Evolutionary conservation across 2,329 filamentous ascomycete genomes (phyloP).

Genomic region (Phaeosphaeria sp.): DNA sequence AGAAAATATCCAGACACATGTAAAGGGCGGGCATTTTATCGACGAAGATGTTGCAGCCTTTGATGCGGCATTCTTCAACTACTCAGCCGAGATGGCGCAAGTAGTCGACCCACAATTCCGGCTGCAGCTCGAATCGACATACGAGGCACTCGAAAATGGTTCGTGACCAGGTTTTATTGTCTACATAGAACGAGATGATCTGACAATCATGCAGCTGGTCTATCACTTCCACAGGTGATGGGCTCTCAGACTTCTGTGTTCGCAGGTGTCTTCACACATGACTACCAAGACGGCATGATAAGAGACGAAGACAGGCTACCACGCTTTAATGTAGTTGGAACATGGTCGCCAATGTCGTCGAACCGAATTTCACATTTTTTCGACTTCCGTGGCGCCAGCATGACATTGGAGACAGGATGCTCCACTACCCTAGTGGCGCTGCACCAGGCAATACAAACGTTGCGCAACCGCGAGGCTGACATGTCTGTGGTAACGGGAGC

Average conservation of each 20-base stretch:
- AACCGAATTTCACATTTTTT: slow-evolving; percentile 21
- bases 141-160: neutral
- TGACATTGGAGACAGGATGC: slow-evolving; percentile 31
- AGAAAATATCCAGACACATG: neutral
- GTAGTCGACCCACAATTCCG: neutral
- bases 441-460: slow-evolving; percentile 27
- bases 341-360: slow-evolving; percentile 7
- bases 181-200: neutral
- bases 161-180: neutral
- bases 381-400: slow-evolving; percentile 21
- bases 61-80: neutral
- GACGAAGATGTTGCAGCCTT: neutral
- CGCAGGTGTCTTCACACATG: slow-evolving; percentile 19
- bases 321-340: slow-evolving; percentile 1
- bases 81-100: neutral
- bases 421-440: slow-evolving; percentile 21
- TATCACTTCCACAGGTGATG: slow-evolving; percentile 10
- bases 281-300: slow-evolving; percentile 11
- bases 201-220: slow-evolving; percentile 15
- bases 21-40: neutral
- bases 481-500: slow-evolving; percentile 48
- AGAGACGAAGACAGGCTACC: slow-evolving; percentile 8
- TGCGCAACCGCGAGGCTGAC: slow-evolving; percentile 27
- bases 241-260: slow-evolving; percentile 28
- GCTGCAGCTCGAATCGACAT: neutral